phyloP scores from a whole-genome alignment of 441 rosid species.

The Adansonia rubrostipa region DNA sequence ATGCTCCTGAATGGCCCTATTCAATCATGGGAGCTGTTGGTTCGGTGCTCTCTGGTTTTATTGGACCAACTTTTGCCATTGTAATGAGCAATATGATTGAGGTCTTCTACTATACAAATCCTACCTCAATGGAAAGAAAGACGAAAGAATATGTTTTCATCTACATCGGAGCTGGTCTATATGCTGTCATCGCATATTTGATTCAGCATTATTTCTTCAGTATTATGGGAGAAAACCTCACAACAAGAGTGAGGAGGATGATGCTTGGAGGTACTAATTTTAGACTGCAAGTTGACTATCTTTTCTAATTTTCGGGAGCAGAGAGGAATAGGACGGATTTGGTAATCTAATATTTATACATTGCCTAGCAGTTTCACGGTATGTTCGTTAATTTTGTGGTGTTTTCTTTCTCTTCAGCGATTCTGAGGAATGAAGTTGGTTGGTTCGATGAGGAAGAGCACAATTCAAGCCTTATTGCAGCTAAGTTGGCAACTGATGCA shows the following conservation, averaged over 20 bases:
- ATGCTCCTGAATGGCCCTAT: conserved; percentile 99
- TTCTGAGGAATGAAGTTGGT: conserved; percentile 96
- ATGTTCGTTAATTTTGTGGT: conserved; percentile 12
- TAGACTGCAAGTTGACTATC: background rate
- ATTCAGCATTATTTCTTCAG: conserved; percentile 99
- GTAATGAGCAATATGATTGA: conserved; percentile 99
- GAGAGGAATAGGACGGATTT: too few relatives aligned
- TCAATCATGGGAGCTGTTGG: conserved; percentile 96
- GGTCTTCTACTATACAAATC: conserved; percentile 92
- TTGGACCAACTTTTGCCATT: conserved; percentile 93
- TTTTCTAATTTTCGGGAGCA: background rate
- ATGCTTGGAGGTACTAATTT: conserved; percentile 87
- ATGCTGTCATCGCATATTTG: conserved; percentile 90
- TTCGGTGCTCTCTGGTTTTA: conserved; percentile 92
- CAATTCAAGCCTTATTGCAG: conserved; percentile 90
- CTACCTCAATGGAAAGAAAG: conserved; percentile 88
- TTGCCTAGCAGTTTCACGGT: background rate
- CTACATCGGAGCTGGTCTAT: conserved; percentile 93
- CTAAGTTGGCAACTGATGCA: conserved; percentile 88
- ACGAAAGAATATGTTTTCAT: conserved; percentile 95
- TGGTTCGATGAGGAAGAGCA: conserved; percentile 99
- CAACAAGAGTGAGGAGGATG: conserved; percentile 97
- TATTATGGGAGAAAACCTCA: conserved; percentile 99
- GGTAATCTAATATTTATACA: too few relatives aligned
- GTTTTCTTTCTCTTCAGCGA: conserved; percentile 52